Base-by-base conservation (phyloP, 495 filamentous ascomycete genomes). In the Penicillium canariense region DNA sequence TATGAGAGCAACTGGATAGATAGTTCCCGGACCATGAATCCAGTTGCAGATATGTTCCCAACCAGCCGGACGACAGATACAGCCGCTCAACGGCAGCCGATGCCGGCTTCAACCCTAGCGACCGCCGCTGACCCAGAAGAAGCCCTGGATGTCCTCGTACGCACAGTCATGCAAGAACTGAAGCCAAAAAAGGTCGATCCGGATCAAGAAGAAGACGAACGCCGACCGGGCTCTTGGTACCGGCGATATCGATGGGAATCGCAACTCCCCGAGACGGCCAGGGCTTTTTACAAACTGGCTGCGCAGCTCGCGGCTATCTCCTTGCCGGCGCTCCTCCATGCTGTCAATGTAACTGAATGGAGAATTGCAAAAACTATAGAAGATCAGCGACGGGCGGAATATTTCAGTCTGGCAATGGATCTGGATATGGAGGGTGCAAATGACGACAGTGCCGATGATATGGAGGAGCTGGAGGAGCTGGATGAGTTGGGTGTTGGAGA, bases 1-100 rank as follows among this genome's bases (percentile, higher is more conserved):
- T 96, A 89, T 62, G 86, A 93, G 65, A 79, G 81, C 58, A 90
- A 76, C 26, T 95, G 86, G 81, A 63, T 87, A 42, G 77, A 82
- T 46, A 60, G 40, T 1, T 48, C 30, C 14, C 49, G 34, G 59
- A 59, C 38, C n/a, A 50, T 68, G 12, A 68, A 73, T 43, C 70
- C 68, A 20, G 57, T 85, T 18, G 76, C 78, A 18, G 65, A 75
- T 1, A 65, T 85, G 63, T 86, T 87, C 55, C 78, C 83, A 1
- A 63, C 69, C 26, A 64, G 61, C 12, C 62, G 67, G 20, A 46
- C 43, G 4, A 36, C 50, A 5, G 63, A 61, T 3, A 38, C 46
- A 3, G 53, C 65, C 22, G 50, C 5, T 25, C 55, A 55, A 23
- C 32, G 55, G 34, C 47, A 35, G 3, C 25, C 20, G 17, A 47